Evolutionary conservation across 1,284 basidiomycete species (phyloP).

Genomic region (Apiotrichum domesticum): DNA sequence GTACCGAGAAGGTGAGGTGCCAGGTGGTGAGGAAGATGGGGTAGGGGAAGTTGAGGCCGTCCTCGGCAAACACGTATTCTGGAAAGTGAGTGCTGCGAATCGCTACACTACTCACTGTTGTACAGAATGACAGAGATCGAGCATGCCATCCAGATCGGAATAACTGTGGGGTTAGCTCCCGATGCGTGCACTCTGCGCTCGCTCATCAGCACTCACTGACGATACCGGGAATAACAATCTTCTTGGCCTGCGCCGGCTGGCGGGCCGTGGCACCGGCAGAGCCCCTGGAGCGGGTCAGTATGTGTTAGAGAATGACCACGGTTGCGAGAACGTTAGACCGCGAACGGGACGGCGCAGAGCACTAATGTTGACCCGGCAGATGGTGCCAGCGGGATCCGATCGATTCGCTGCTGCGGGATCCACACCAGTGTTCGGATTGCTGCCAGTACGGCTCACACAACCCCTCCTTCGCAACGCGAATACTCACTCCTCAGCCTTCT

Average conservation of each 20-base stretch:
- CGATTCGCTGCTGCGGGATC: no score
- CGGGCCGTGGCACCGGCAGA: neutral
- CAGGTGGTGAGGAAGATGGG: conserved; percentile 84
- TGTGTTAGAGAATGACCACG: no score
- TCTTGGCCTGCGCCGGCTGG: conserved; percentile 33
- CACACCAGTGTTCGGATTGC: neutral
- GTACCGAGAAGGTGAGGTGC: conserved; percentile 74
- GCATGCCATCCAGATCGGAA: conserved; percentile 65
- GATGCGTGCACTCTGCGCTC: neutral
- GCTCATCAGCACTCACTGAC: conserved; percentile 34
- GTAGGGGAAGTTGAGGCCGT: conserved; percentile 66
- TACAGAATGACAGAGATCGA: conserved; percentile 90
- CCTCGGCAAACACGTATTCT: conserved; percentile 68
- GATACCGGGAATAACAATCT: conserved; percentile 45
- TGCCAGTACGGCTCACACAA: no score
- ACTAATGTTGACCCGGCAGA: no score
- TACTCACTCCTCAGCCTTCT: conserved; percentile 22
- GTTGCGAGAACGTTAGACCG: no score
- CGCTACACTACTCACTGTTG: conserved; percentile 56
- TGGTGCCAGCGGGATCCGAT: no score
- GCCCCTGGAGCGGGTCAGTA: neutral
- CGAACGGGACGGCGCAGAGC: no score
- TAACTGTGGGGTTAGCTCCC: conserved; percentile 27
- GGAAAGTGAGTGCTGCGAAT: neutral
- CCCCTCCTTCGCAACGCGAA: neutral